Base-by-base conservation (phyloP, 495 filamentous ascomycete species). In the Bacidia rubella region DNA sequence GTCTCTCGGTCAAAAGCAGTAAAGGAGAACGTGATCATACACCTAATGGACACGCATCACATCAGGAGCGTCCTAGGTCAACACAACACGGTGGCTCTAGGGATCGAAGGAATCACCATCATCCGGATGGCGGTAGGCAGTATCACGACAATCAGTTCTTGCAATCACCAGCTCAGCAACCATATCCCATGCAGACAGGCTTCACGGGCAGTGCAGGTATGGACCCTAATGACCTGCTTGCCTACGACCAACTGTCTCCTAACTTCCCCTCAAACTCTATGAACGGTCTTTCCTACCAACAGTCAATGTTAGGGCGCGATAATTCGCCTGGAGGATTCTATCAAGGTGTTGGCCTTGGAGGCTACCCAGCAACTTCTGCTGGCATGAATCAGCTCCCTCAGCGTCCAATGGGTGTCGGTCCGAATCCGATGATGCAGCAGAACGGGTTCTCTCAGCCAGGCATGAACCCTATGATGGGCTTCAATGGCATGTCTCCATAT, bases 1-100 rank as follows among this genome's bases (percentile, higher is more conserved):
- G 86, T 47, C 70, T 93, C 51, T 82, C 80, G 38, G 55, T 41
- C 41, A 74, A 81, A 38, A 69, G 71, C 19, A 73, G 65, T 45
- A 66, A 66, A 12, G 52, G 49, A 17, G 66, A 68, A 24, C 70
- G 72, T 7, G 67, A 69, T 43, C 70, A 71, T 46, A 68, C 68
- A 47, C 65, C 68, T n/a, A 63, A 60, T 22, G 62, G 68, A 22
- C 67, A 66, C 53, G 56, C 54, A 1, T 60, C 66, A 44, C 69
- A 65, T 50, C 61, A 75, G 49, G 65, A 75, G 22, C 69, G 72
- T 42, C 71, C 70, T 48, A 73, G 75, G 24, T 67, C 74, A 20
- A 65, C 74, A 44, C 73, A 70, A 9, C 75, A 76, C 51, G 47
- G 26, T 38, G 51, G 53, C 11, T 54, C 58, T 17, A 65, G 67